Conservation (phyloP, 2,329 filamentous ascomycete species). For the Aspergillus ruber region DNA sequence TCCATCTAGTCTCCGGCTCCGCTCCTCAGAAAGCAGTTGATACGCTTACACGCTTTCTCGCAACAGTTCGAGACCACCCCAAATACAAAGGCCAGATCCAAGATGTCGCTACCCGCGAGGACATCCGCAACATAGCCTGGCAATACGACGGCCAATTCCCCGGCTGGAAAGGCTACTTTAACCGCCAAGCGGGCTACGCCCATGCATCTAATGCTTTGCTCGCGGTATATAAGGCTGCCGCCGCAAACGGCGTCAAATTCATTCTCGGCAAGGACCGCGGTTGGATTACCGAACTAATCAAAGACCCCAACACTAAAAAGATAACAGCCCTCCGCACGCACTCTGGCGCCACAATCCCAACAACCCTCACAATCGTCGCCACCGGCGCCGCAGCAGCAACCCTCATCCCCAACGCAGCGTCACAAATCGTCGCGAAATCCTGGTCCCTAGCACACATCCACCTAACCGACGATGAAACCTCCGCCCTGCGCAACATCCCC, state of each 20-base stretch:
- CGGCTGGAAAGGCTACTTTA: constrained; percentile 55
- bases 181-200: constrained; percentile 52
- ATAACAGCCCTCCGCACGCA: constrained; percentile 33
- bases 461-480: constrained; percentile 50
- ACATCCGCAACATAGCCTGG: constrained; percentile 41
- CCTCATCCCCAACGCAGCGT: constrained; percentile 46
- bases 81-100: constrained; percentile 37
- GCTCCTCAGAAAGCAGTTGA: constrained; percentile 45
- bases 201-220: constrained; percentile 49
- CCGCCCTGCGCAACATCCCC: constrained; percentile 51
- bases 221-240: constrained; percentile 41
- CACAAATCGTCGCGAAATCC: constrained; percentile 49
- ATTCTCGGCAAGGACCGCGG: constrained; percentile 37
- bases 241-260: constrained; percentile 38
- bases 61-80: constrained; percentile 28
- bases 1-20: constrained; percentile 45
- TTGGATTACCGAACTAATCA: constrained; percentile 38
- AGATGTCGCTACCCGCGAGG: constrained; percentile 19
- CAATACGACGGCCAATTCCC: constrained; percentile 45
- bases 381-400: constrained; percentile 46
- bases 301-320: constrained; percentile 15
- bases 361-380: constrained; percentile 44
- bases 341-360: constrained; percentile 32
- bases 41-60: constrained; percentile 39
- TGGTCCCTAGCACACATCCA: constrained; percentile 57